Conservation (phyloP, 2,329 filamentous ascomycete species). For the Beauveria asiatica region DNA sequence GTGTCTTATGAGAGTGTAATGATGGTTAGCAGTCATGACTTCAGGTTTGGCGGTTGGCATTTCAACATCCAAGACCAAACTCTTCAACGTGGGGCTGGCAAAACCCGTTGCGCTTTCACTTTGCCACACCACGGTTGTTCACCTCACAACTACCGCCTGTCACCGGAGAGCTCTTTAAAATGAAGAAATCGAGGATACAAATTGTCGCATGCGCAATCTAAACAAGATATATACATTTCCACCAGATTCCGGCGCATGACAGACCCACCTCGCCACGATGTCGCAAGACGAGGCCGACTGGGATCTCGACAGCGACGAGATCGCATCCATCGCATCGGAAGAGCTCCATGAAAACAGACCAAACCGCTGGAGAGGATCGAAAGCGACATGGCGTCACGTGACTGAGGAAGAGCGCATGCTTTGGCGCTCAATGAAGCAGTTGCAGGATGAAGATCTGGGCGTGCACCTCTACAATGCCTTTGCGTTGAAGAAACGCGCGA, state of each 20-base stretch:
- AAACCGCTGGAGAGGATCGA: slow-evolving; percentile 63
- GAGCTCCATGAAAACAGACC: slow-evolving; percentile 45
- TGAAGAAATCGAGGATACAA: not conserved
- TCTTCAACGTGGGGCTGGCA: not conserved
- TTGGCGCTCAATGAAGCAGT: slow-evolving; percentile 52
- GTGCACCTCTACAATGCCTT: slow-evolving; percentile 75
- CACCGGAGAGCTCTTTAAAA: not conserved
- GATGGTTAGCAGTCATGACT: no score
- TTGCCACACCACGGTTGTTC: not conserved
- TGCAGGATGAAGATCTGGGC: slow-evolving; percentile 58
- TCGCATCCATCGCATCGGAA: slow-evolving; percentile 37
- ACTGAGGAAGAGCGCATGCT: slow-evolving; percentile 57
- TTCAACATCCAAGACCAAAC: not conserved
- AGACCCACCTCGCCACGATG: slow-evolving; percentile 8
- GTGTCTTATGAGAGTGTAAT: not conserved
- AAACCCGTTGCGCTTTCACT: not conserved
- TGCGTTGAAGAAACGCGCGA: slow-evolving; percentile 45
- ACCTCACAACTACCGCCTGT: not conserved
- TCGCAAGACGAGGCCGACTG: slow-evolving; percentile 20
- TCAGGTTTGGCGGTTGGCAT: not conserved
- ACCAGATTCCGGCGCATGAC: not conserved
- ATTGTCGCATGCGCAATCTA: not conserved
- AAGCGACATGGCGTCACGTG: slow-evolving; percentile 56
- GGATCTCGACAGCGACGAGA: slow-evolving; percentile 39
- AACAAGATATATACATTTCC: not conserved